Conservation (phyloP, 163 green algal species). For the Prototheca wickerhamii region DNA sequence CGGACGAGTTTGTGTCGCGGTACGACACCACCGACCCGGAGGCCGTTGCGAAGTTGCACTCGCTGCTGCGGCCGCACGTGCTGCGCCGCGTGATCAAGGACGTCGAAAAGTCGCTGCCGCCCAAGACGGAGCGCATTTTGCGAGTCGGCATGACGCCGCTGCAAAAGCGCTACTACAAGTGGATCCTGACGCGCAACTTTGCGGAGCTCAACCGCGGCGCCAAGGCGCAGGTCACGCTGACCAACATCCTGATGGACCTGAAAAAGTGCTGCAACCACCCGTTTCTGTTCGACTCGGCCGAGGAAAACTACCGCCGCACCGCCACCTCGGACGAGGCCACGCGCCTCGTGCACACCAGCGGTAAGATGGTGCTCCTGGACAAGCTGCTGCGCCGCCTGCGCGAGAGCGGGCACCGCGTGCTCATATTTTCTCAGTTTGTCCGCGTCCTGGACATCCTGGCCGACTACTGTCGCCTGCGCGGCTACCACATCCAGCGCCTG, state of each 20-base stretch:
- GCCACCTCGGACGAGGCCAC: conserved; percentile 33
- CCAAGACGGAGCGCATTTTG: conserved; percentile 94
- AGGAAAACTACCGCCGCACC: conserved; percentile 20
- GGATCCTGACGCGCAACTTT: conserved; percentile 85
- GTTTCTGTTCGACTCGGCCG: conserved; percentile 83
- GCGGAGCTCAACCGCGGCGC: conserved; percentile 75
- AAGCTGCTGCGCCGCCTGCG: conserved; percentile 84
- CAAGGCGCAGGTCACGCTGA: conserved; percentile 63
- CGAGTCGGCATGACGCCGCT: conserved; percentile 90
- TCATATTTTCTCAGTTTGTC: conserved; percentile 96
- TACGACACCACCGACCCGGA: conserved; percentile 15
- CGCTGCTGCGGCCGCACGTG: conserved; percentile 79
- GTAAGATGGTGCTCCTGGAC: conserved; percentile 89
- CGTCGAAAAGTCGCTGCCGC: conserved; percentile 83
- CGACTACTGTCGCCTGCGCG: conserved; percentile 84
- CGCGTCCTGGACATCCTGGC: conserved; percentile 94
- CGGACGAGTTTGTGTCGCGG: conserved; percentile 62
- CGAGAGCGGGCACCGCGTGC: conserved; percentile 76
- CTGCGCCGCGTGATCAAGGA: conserved; percentile 96
- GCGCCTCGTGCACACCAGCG: conserved; percentile 59
- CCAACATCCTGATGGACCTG: conserved; percentile 94
- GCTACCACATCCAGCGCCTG: conserved; percentile 83
- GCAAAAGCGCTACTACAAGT: conserved; percentile 94
- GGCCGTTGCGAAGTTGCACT: conserved; percentile 57
- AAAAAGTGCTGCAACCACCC: conserved; percentile 98